Evolutionary conservation across 805 yeast genomes (phyloP).

Genomic region (Saccharomycopsis fodiens): DNA sequence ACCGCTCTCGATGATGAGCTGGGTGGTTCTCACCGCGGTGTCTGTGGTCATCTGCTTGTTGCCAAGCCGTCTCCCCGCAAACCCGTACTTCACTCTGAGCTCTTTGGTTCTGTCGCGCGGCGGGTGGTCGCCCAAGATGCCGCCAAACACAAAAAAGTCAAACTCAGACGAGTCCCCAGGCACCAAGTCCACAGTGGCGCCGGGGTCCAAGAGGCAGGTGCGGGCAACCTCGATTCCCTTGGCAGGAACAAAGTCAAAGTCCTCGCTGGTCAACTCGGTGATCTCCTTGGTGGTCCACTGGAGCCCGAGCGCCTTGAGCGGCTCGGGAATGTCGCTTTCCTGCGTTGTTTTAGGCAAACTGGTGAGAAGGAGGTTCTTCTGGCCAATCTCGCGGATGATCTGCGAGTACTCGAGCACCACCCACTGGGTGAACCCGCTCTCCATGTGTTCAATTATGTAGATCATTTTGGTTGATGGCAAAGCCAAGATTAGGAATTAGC

Average conservation of each 20-base stretch:
- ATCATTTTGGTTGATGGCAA: constrained; percentile 45
- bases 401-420: constrained; percentile 80
- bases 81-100: constrained; percentile 70
- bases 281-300: constrained; percentile 80
- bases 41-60: constrained; percentile 94
- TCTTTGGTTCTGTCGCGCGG: constrained; percentile 89
- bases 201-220: constrained; percentile 85
- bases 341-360: constrained; percentile 65
- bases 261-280: constrained; percentile 31
- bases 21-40: constrained; percentile 91
- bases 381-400: constrained; percentile 77
- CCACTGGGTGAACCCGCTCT: constrained; percentile 95
- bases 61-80: constrained; percentile 83
- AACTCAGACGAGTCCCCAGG: constrained; percentile 62
- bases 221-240: constrained; percentile 36
- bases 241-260: constrained; percentile 28
- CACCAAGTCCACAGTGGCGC: constrained; percentile 63
- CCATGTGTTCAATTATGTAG: constrained; percentile 96
- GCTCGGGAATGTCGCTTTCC: constrained; percentile 54
- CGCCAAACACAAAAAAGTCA: constrained; percentile 93
- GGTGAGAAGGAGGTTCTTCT: constrained; percentile 62
- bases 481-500: too few species aligned
- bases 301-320: constrained; percentile 52
- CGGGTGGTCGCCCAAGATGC: constrained; percentile 92
- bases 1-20: constrained; percentile 57